Evolutionary conservation across 305 asterid species (phyloP).

Genomic region (Fraxinus xanthoxyloides): DNA sequence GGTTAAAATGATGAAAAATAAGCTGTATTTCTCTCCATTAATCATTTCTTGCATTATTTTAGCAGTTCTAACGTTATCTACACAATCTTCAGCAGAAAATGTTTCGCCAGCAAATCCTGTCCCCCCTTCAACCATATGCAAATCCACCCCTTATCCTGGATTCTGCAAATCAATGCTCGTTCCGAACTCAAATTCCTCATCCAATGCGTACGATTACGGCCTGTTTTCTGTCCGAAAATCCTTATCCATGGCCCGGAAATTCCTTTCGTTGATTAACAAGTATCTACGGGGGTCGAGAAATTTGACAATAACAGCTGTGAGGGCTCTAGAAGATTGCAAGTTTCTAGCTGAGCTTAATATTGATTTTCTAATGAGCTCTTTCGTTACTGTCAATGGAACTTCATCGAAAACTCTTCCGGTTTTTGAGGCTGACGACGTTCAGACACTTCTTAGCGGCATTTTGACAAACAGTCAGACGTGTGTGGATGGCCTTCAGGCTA

Average conservation of each 20-base stretch:
- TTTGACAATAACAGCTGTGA: slow-evolving; percentile 39
- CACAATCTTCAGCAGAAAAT: slow-evolving; percentile 15
- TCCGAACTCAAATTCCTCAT: slow-evolving; percentile 46
- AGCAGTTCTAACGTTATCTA: neutral
- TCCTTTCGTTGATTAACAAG: slow-evolving; percentile 37
- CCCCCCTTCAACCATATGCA: slow-evolving; percentile 39
- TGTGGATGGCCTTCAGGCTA: slow-evolving; percentile 49
- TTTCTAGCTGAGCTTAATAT: slow-evolving; percentile 51
- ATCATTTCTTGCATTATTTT: slow-evolving; percentile 17
- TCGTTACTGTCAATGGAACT: slow-evolving; percentile 27
- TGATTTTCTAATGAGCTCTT: slow-evolving; percentile 37
- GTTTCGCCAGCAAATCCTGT: slow-evolving; percentile 7
- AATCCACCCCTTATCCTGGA: slow-evolving; percentile 56
- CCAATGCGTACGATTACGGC: slow-evolving; percentile 55
- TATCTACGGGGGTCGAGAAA: slow-evolving; percentile 29
- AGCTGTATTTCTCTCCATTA: neutral
- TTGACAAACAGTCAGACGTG: slow-evolving; percentile 76
- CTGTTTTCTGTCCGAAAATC: slow-evolving; percentile 55
- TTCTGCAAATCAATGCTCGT: slow-evolving; percentile 44
- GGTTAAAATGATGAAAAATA: slow-evolving; percentile 22
- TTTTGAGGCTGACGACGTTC: slow-evolving; percentile 45
- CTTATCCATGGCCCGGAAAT: slow-evolving; percentile 38
- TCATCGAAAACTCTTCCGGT: slow-evolving; percentile 30
- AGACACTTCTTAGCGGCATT: slow-evolving; percentile 64
- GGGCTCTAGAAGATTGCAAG: slow-evolving; percentile 70